Evolutionary conservation across 257 asterid species (phyloP).

Genomic region (Apocynum venetum): DNA sequence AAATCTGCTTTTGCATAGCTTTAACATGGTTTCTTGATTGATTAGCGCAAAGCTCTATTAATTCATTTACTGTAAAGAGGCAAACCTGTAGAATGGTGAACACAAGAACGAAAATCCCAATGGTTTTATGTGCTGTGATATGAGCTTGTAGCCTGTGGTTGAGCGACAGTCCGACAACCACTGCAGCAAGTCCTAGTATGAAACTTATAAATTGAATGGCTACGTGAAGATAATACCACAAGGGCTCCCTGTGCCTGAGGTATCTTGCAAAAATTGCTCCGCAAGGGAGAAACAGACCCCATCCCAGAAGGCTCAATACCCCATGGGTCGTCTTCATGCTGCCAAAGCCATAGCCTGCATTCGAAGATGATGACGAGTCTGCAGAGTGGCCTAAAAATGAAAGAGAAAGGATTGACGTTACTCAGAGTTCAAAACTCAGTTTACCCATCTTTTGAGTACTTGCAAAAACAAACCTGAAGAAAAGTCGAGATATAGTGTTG

Average conservation of each 20-base stretch:
- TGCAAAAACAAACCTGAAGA: conserved; percentile 49
- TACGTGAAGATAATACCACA: conserved; percentile 82
- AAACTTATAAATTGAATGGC: conserved; percentile 63
- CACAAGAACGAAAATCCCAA: conserved; percentile 67
- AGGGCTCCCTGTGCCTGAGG: conserved; percentile 49
- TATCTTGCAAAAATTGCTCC: conserved; percentile 83
- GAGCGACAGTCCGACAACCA: conserved; percentile 63
- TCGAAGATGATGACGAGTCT: conserved; percentile 22
- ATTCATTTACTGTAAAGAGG: not conserved
- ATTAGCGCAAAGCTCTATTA: not conserved
- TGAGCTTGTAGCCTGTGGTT: conserved; percentile 47
- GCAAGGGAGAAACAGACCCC: conserved; percentile 78
- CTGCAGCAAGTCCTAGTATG: conserved; percentile 67
- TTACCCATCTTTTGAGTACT: too few species aligned
- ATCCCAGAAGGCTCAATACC: conserved; percentile 53
- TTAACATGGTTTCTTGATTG: not conserved
- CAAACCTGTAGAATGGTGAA: conserved; percentile 73
- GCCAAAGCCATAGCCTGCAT: conserved; percentile 16
- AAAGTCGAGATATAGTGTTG: conserved; percentile 55
- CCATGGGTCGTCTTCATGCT: conserved; percentile 77
- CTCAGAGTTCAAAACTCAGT: not conserved
- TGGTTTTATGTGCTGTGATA: conserved; percentile 73
- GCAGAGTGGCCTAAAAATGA: conserved; percentile 37
- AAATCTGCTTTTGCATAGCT: not conserved
- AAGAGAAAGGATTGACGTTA: not conserved